Evolutionary conservation across 768 basidiomycete genomes (phyloP).

Genomic region (Coprinellus micaceus): DNA sequence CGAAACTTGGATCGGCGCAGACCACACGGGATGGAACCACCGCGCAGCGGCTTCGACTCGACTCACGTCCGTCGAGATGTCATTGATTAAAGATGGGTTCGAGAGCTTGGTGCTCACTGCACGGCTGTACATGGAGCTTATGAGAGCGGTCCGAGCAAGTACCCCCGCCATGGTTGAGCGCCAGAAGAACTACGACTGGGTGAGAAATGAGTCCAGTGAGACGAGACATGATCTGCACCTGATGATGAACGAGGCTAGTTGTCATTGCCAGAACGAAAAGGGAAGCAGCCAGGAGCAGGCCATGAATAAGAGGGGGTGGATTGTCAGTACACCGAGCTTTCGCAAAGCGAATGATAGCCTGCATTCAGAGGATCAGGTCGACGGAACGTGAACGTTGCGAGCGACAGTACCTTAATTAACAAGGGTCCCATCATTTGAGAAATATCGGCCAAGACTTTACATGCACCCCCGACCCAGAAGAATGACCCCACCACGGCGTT

Average conservation of each 20-base stretch:
- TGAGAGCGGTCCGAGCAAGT: conserved; percentile 61
- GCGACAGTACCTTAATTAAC: conserved; percentile 48
- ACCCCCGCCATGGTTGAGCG: conserved; percentile 65
- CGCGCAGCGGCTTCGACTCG: conserved; percentile 60
- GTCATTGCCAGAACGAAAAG: conserved; percentile 46
- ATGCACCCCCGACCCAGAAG: conserved; percentile 63
- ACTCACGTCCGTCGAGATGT: conserved; percentile 63
- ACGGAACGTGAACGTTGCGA: background rate
- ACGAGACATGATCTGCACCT: conserved; percentile 32
- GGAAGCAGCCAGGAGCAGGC: conserved; percentile 56
- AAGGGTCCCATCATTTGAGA: conserved; percentile 61
- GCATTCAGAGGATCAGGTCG: background rate
- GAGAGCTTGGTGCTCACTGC: conserved; percentile 58
- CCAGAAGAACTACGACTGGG: conserved; percentile 56
- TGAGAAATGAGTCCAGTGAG: background rate
- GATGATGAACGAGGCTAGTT: conserved; percentile 58
- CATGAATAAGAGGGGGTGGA: conserved; percentile 43
- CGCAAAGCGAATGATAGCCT: conserved; percentile 61
- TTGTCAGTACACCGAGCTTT: conserved; percentile 45
- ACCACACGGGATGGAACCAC: conserved; percentile 58
- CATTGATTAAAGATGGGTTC: conserved; percentile 58
- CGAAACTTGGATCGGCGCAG: conserved; percentile 61
- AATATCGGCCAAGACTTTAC: conserved; percentile 57
- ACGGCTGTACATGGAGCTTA: conserved; percentile 67
- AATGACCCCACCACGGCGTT: conserved; percentile 54